phyloP scores from a whole-genome alignment of 352 stramenopile genomes.

The Lagenidium giganteum region DNA sequence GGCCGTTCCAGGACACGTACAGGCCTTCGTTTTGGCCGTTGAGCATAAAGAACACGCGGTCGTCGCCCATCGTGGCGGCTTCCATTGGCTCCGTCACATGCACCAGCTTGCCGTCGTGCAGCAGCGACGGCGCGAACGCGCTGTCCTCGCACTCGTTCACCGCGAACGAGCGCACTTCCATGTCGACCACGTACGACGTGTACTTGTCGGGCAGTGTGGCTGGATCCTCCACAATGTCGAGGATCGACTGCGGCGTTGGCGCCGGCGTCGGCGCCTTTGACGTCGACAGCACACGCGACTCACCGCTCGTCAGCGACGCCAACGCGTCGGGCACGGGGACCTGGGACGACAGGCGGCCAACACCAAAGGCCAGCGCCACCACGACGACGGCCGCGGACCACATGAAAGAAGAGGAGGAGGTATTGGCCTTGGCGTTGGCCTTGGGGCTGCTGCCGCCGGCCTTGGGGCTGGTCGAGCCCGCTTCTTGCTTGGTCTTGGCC shows the following conservation, averaged over 20 bases:
- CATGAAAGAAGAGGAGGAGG: slow-evolving; percentile 2
- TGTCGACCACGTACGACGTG: slow-evolving; percentile 37
- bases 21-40: slow-evolving; percentile 77
- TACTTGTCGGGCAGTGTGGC: slow-evolving; percentile 69
- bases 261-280: too few species aligned
- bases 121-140: slow-evolving; percentile 21
- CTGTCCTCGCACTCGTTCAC: slow-evolving; percentile 30
- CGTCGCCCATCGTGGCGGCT: slow-evolving; percentile 10
- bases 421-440: background rate
- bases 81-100: slow-evolving; percentile 61
- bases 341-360: too few species aligned
- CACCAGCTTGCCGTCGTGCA: slow-evolving; percentile 29
- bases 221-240: too few species aligned
- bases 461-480: too few species aligned
- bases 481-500: too few species aligned
- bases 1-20: slow-evolving; percentile 74
- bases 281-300: too few species aligned
- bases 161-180: slow-evolving; percentile 31
- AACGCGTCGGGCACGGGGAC: too few species aligned
- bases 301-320: too few species aligned
- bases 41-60: slow-evolving; percentile 82
- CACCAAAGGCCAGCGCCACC: slow-evolving; percentile 11
- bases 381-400: slow-evolving; percentile 7
- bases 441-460: background rate
- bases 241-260: too few species aligned